A percentile compares a stretch with the other conserved stretches of the same genome.
Evolutionary conservation across 306 rosid genomes (phyloP).

Genomic region (Trifolium fragiferum): DNA sequence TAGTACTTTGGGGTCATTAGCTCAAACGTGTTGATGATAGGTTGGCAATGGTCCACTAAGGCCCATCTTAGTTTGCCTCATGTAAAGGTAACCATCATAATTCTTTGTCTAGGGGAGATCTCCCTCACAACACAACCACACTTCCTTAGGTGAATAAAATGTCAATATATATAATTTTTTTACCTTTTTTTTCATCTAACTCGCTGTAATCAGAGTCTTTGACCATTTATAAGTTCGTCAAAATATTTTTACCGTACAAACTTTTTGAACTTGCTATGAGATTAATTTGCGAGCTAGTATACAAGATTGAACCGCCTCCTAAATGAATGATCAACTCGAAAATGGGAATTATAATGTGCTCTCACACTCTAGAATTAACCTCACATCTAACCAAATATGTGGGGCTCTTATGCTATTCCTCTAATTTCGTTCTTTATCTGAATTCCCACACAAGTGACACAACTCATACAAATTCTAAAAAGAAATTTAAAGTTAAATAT

Average conservation of each 20-base stretch:
- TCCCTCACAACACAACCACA: not conserved
- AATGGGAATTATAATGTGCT: not conserved
- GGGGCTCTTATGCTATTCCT: conserved; percentile 17
- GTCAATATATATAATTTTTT: not conserved
- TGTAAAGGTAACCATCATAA: conserved; percentile 49
- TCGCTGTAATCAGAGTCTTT: not conserved
- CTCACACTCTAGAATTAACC: not conserved
- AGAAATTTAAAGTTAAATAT: not conserved
- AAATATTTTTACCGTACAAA: too few relatives aligned
- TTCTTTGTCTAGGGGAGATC: conserved; percentile 18
- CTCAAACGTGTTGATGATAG: conserved; percentile 37
- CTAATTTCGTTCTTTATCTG: not conserved
- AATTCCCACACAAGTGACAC: not conserved
- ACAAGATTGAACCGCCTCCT: too few relatives aligned
- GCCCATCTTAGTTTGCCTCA: conserved; percentile 48
- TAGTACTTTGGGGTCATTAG: conserved; percentile 40
- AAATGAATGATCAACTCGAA: too few relatives aligned
- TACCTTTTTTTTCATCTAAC: not conserved
- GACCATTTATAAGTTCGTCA: too few relatives aligned
- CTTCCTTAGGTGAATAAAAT: not conserved
- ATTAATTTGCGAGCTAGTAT: too few relatives aligned
- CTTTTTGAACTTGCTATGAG: too few relatives aligned
- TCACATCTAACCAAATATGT: conserved; percentile 31
- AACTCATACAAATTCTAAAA: conserved; percentile 12
- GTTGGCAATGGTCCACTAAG: conserved; percentile 45